phyloP scores from a whole-genome alignment of 768 basidiomycete species.

The Pisolithus sp. region DNA sequence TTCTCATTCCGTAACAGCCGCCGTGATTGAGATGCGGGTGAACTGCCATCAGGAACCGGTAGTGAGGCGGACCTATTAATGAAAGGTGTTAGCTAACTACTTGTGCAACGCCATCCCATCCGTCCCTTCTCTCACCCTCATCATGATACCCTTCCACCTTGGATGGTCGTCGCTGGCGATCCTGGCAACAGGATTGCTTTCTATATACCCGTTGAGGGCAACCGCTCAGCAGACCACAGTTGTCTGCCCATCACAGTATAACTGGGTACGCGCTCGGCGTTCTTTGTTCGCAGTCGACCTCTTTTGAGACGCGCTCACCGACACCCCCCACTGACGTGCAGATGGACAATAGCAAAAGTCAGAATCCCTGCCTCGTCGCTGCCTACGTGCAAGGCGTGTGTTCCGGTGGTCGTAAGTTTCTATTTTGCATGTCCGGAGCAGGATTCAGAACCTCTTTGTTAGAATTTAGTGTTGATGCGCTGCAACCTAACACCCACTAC shows the following conservation, averaged over 20 bases:
- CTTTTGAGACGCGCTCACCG: not conserved
- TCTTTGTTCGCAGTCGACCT: not conserved
- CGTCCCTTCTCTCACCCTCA: slow-evolving; percentile 5
- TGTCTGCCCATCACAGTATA: slow-evolving; percentile 15
- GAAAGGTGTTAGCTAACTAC: not conserved
- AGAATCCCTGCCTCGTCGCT: slow-evolving; percentile 43
- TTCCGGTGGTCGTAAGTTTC: slow-evolving; percentile 33
- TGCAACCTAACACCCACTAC: slow-evolving; percentile 30
- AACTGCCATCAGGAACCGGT: slow-evolving; percentile 11
- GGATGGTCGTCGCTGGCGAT: slow-evolving; percentile 14
- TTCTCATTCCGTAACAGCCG: not conserved
- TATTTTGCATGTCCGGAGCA: slow-evolving; percentile 4
- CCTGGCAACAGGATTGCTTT: slow-evolving; percentile 13
- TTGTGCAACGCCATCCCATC: not conserved
- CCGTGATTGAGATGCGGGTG: not conserved
- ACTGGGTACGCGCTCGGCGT: slow-evolving; percentile 20
- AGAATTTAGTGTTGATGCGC: slow-evolving; percentile 35
- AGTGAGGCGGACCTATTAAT: not conserved
- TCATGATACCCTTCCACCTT: slow-evolving; percentile 2
- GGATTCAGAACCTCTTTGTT: slow-evolving; percentile 1
- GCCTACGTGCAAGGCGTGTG: slow-evolving; percentile 40
- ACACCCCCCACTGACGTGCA: not conserved
- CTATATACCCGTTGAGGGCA: slow-evolving; percentile 7
- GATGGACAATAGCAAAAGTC: slow-evolving; percentile 38
- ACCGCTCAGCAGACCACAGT: slow-evolving; percentile 20